Evolutionary conservation across 2,329 filamentous ascomycete genomes (phyloP), one percentile per base, ranked within the genome.

Genomic region (Colletotrichum neosansevieriae): DNA sequence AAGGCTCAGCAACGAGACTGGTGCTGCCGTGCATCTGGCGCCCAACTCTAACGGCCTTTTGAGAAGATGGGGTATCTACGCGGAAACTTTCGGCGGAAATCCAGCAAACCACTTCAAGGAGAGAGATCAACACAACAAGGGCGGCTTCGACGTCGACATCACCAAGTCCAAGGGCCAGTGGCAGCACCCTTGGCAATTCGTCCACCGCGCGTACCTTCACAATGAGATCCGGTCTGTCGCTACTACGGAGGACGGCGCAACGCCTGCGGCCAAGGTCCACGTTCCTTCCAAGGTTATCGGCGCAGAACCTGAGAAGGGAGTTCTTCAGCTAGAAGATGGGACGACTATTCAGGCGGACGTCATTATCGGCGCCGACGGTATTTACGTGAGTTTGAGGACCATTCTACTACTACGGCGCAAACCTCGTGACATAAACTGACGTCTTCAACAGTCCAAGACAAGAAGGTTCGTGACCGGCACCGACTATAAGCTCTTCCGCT

Each of bases 11-110:
- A 84, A 79, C 58, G 88, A 90, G 75, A 77, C 82, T 1, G 89
- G 88, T 0, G 88, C 89, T 3, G 88, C 88, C 0, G 83, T 91
- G n/a, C 88, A 91, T 72, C 74, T 91, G 4, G 84, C 86, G 0
- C 88, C 89, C 0, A 92, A 91, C 72, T 79, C 83, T 2, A 89
- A 89, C 74, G 86, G 86, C 0, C 76, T 91, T 2, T 77, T 91
- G 11, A 77, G 78, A 6, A 74, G 75, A 50, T 77, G 79, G 70
- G 81, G 80, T 2, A 75, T 83, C 17, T 72, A 72, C 1, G 77
- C 79, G 4, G 80, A 82, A 71, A 69, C 70, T 0, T 77, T 82
- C 42, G 80, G 80, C 3, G 81, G 76, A 10, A 76, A 74, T 53
- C 53, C 59, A 1, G 75, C 75, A 10, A 4, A 36, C 0, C 34